Base-by-base conservation (phyloP, 192 early-diverging fungal genomes). In the Umbelopsis sp. region DNA sequence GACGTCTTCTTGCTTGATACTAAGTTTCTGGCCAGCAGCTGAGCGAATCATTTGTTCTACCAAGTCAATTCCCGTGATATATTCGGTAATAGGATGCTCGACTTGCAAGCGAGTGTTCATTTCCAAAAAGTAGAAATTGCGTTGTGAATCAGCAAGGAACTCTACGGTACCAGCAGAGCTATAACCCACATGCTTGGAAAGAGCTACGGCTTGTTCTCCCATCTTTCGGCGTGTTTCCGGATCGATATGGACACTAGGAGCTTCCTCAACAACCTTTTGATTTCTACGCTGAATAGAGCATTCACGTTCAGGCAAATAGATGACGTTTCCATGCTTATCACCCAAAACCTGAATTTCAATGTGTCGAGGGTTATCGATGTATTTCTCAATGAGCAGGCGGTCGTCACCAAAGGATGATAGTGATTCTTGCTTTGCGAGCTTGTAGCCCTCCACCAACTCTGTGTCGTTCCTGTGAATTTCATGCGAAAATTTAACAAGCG, bases 11-110 rank as follows among this genome's bases (percentile, higher is more conserved):
- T 98, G 96, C 15, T 78, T 84, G 35, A 94, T 80, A 11, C 74
- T 61, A 41, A 98, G 82, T 65, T 83, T 81, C 69, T 95, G 88
- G 13, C 86, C 86, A 0, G 94, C 93, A 18, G 96, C 96, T 55
- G 93, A 89, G 64, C 92, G 90, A 71, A 98, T 93, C 96, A 98
- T 98, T 69, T 92, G 91, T 79, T 98, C 94, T 53, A 98, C 96
- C 11, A 98, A 82, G 77, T 98, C 96, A 35, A 97, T 58, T 2
- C 92, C 93, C 0, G 95, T 95, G 35, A 89, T 87, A 33, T 85
- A 86, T 74, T 93, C 92, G 5, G 91, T 93, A 66, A 93, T 89
- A 27, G 91, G 90, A 78, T 91, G 91, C 73, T 93, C 91, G 27
- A 93, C 91, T 71, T 93, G 91, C 41, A 93, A 76, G 41, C 91